Evolutionary conservation across 2,329 filamentous ascomycete genomes (phyloP).

Genomic region (Epichloe amarillans): DNA sequence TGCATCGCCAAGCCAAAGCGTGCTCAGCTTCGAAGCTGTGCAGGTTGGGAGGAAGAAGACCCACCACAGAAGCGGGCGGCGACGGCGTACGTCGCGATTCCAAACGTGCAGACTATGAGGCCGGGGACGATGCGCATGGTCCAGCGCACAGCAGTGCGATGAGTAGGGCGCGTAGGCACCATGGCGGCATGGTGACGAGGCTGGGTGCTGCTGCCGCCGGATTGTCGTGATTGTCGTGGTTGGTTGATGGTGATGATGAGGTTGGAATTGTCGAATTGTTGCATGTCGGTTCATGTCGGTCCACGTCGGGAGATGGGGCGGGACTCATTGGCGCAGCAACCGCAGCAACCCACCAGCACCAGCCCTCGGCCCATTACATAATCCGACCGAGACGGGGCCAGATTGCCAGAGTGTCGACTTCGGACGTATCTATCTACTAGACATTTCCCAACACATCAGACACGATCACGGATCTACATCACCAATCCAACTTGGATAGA

Average conservation of each 20-base stretch:
- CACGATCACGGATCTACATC: too few relatives aligned
- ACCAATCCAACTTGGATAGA: too few relatives aligned
- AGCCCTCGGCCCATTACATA: too few relatives aligned
- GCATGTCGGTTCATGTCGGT: not conserved
- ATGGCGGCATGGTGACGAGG: constrained; percentile 19
- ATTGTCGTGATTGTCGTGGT: not conserved
- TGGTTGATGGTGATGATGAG: not conserved
- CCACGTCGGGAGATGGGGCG: not conserved
- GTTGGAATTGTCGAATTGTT: not conserved
- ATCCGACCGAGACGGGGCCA: too few relatives aligned
- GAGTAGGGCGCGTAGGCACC: constrained; percentile 15
- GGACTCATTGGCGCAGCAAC: not conserved
- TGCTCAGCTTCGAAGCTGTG: not conserved
- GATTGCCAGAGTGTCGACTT: too few relatives aligned
- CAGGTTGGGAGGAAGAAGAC: not conserved
- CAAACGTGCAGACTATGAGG: constrained; percentile 51
- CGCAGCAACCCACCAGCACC: too few relatives aligned
- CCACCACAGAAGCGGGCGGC: constrained; percentile 25
- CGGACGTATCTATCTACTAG: too few relatives aligned
- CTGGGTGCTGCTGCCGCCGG: not conserved
- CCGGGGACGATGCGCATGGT: constrained; percentile 50
- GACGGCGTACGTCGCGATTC: constrained; percentile 59
- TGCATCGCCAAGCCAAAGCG: too few relatives aligned
- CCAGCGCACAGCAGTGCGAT: constrained; percentile 19
- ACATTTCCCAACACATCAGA: too few relatives aligned